Percentiles rank a stretch among this genome's conserved stretches.
These are phyloP conservation scores for Ustilago vetiveriae DNA, from an alignment of 1,284 basidiomycete genomes.

Conservation along the genomic window DNA sequence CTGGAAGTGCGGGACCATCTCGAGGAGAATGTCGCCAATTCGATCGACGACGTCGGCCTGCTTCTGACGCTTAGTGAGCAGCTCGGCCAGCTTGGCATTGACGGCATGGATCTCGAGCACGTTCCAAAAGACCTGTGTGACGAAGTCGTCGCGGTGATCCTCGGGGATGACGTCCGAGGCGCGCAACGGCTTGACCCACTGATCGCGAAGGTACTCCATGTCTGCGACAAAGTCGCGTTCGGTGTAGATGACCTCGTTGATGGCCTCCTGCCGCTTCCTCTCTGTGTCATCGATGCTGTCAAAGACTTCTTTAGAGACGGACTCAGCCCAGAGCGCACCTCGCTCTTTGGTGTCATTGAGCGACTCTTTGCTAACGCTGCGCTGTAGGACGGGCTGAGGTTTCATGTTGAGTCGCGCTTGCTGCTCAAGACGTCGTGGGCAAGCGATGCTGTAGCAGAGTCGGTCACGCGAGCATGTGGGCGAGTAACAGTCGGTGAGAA, in stretches of 20 bases:
- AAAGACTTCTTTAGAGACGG: conserved; percentile 91
- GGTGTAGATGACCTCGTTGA: conserved; percentile 99
- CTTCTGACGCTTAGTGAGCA: conserved; percentile 95
- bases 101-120: conserved; percentile 91
- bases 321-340: conserved; percentile 93
- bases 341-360: conserved; percentile 77
- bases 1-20: conserved; percentile 88
- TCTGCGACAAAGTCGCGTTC: conserved; percentile 97
- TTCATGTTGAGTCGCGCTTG: conserved; percentile 88
- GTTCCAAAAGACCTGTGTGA: conserved; percentile 98
- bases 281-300: conserved; percentile 91
- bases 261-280: conserved; percentile 96
- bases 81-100: conserved; percentile 86
- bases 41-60: conserved; percentile 89
- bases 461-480: conserved; percentile 93
- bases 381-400: conserved; percentile 83
- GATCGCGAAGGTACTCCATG: conserved; percentile 94
- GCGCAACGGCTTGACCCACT: conserved; percentile 87
- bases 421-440: conserved; percentile 91
- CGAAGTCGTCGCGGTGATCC: conserved; percentile 82
- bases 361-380: conserved; percentile 79
- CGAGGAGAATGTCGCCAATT: conserved; percentile 90
- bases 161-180: conserved; percentile 79
- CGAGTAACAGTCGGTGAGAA: conserved; percentile 96
- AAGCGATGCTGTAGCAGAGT: conserved; percentile 96